Evolutionary conservation across 192 early-diverging fungal genomes (phyloP), one percentile per base, ranked within the genome.

Genomic region (Coemansia sp.): DNA sequence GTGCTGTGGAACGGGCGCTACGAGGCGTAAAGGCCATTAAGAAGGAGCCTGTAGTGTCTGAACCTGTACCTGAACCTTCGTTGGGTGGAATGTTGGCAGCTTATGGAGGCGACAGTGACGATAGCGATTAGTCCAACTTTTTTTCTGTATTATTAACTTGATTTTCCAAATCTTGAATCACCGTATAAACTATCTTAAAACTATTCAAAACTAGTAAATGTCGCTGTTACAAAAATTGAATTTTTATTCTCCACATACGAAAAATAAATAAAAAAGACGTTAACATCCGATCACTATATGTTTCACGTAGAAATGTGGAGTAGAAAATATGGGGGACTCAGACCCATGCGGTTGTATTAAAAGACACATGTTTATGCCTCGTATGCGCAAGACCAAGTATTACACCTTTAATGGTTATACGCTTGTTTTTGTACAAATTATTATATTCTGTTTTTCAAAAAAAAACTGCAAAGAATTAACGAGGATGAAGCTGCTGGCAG

Each of bases 41-140:
- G 55, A 29, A 27, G 7, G 22, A 43, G 38, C 10, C 32, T 23
- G 3, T 37, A 2, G 23, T 15, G 7, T 9, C 43, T 17, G 11
- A 48, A 39, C 25, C 8, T 2, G 37, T 25, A 4, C 35, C 29
- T 6, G 23, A 57, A 25, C 7, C 55, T n/a, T 32, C 76, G 2
- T 39, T 79, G n/a, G 43, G 58, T 1, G 63, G 76, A 2, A 72
- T 79, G 67, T 66, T 79, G 14, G 76, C 70, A 6, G 70, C 64
- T 12, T 79, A 79, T 23, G 76, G 60, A 54, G 69, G 70, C 56
- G 61, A 65, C 29, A 29, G 35, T 6, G 55, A 57, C 55, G 29
- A 57, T n/a, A 17, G 19, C 25, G 35, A 32, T 60, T 54, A 22
- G 11, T 24, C 47, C 23, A 21, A 21, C 21, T n/a, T 24, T 17